These are phyloP conservation scores for Globisporangium cystogenes DNA, from an alignment of 352 stramenopile genomes.

Conservation along the genomic window DNA sequence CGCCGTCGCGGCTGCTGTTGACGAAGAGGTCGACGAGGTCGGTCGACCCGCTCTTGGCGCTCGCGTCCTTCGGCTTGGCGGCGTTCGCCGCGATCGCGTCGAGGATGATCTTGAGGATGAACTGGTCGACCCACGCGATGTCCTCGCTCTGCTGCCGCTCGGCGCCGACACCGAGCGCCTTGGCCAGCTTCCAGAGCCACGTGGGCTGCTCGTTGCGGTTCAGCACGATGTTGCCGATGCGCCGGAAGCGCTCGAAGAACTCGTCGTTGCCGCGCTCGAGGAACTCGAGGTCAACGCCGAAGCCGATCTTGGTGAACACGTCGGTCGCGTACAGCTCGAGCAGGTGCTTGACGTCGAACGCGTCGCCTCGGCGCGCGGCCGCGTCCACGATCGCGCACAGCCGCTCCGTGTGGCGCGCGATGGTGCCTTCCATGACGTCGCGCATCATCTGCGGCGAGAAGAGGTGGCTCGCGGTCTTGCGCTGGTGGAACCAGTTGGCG, in stretches of 20 bases:
- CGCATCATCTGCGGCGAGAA: conserved; percentile 27
- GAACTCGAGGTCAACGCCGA: conserved; percentile 24
- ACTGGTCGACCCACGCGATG: conserved; percentile 20
- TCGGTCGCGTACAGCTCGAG: conserved; percentile 58
- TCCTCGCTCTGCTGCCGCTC: conserved; percentile 21
- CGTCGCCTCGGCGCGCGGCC: not conserved
- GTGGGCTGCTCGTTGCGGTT: conserved; percentile 23
- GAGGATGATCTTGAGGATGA: conserved; percentile 6
- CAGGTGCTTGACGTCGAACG: conserved; percentile 37
- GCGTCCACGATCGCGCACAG: not conserved
- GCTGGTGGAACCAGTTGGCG: conserved; percentile 33
- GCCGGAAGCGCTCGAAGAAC: conserved; percentile 45
- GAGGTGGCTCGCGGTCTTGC: conserved; percentile 20
- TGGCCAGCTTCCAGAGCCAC: conserved; percentile 32
- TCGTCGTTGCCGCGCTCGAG: conserved; percentile 29
- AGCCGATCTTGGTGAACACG: conserved; percentile 53
- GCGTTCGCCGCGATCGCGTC: conserved; percentile 7
- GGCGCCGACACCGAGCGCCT: conserved; percentile 24
- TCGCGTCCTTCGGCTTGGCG: not conserved
- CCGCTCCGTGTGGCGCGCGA: not conserved
- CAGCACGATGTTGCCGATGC: conserved; percentile 21
- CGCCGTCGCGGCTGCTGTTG: not conserved
- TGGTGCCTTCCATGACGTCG: conserved; percentile 19
- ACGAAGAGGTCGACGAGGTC: conserved; percentile 9
- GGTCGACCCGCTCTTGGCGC: not conserved